A percentile compares a stretch with the other conserved stretches of the same genome.
Conservation (phyloP, 208 protist genomes). For the Crithidia sp. region DNA sequence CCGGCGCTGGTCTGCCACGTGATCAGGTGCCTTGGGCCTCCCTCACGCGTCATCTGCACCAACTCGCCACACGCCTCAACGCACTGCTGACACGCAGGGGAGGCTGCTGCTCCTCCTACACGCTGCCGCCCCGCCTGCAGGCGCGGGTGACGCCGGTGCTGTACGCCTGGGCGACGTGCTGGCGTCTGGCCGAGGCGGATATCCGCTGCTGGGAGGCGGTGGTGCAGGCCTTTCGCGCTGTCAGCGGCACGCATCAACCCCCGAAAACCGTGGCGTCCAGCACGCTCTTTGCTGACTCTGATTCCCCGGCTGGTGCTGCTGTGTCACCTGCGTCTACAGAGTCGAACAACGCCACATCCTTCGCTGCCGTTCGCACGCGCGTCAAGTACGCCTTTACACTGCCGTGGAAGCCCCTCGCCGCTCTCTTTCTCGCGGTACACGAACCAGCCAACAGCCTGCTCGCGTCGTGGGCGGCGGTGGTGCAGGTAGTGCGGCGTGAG, state of each 20-base stretch:
- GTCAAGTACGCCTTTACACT: constrained; percentile 36
- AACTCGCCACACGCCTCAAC: constrained; percentile 17
- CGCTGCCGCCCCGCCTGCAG: constrained; percentile 48
- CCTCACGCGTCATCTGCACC: constrained; percentile 21
- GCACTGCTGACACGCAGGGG: constrained; percentile 18
- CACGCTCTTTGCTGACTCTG: too few relatives aligned
- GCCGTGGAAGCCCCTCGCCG: constrained; percentile 68
- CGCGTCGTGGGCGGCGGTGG: constrained; percentile 12
- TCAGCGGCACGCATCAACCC: constrained; percentile 3
- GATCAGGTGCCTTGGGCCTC: constrained; percentile 17
- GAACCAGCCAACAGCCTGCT: constrained; percentile 9
- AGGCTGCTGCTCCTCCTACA: constrained; percentile 14
- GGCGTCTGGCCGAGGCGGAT: constrained; percentile 45
- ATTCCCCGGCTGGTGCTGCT: not conserved
- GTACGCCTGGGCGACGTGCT: constrained; percentile 71
- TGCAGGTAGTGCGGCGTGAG: constrained; percentile 15
- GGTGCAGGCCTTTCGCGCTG: constrained; percentile 36
- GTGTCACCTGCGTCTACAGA: not conserved
- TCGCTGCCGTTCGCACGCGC: not conserved
- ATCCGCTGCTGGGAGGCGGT: constrained; percentile 47
- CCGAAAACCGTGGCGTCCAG: not conserved
- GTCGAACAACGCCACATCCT: not conserved
- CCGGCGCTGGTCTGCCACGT: not conserved
- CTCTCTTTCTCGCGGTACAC: constrained; percentile 38
- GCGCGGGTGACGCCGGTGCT: constrained; percentile 54